Base-by-base conservation (phyloP, 176 grass and related monocot genomes). In the Poa annua region DNA sequence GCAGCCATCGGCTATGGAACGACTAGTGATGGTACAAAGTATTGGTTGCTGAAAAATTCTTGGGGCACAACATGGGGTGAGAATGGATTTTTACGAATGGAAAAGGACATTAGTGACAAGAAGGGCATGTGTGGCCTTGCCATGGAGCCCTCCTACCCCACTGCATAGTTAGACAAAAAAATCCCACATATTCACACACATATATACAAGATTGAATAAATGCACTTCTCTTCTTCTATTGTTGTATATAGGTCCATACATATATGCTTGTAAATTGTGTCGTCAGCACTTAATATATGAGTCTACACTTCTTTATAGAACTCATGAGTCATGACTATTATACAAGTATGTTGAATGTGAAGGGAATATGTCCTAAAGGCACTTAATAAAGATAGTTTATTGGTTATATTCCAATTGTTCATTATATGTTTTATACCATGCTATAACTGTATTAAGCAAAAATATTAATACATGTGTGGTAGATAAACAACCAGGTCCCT, bases 161-260 rank as follows among this genome's bases (percentile, higher is more conserved):
- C 44, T 10, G 44, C 44, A 12, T 47, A 61, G 57, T 25, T 61
- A 13, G 21, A 61, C 11, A 0, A 61, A 10, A 61, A 61, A 61
- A 61, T 26, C 10, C 57, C 57, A 61, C 57, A 61, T 61, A 61
- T 61, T 26, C 57, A 61, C 56, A 61, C 56, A 60, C 57, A 13
- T 22, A 61, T 26, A 61, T 21, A 4, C n/a, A 60, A 60, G 22
- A 60, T 25, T 60, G 57, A 61, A 61, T 61, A 61, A 61, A 61
- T 61, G 24, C 56, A 60, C 13, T 9, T 26, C 21, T 12, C 22
- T 60, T 25, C 21, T 12, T 60, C 21, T 60, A 60, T 7, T 42
- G 41, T 42, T 42, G 41, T 42, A 42, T 42, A 42, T 36, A 36
- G 21, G n/a, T 57, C 21, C 22, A 60, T 60, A 60, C 11, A 4